phyloP scores from a whole-genome alignment of 306 rosid genomes.

The Canavalia gladiata region DNA sequence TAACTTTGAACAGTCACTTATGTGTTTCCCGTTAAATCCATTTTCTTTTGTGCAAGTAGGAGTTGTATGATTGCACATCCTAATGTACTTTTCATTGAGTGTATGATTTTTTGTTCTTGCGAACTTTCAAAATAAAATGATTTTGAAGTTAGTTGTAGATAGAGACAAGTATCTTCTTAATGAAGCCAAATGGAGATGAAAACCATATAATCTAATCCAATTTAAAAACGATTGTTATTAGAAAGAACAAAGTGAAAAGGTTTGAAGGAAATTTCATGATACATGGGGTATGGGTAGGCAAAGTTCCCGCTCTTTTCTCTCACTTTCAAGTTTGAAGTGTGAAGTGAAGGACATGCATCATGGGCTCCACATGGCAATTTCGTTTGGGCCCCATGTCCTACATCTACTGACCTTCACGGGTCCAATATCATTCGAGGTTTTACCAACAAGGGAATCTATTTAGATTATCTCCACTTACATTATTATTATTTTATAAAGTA shows the following conservation, averaged over 20 bases:
- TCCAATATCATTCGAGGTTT: conserved; percentile 30
- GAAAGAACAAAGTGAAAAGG: conserved; percentile 29
- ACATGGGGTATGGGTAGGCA: neutral
- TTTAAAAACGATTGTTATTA: neutral
- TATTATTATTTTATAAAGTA: neutral
- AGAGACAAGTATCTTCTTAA: conserved; percentile 4
- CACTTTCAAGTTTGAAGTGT: conserved; percentile 24
- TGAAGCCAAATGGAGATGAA: conserved; percentile 16
- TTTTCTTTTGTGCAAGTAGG: neutral
- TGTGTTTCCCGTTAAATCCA: neutral
- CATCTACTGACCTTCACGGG: conserved; percentile 43
- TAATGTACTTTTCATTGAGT: neutral
- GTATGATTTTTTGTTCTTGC: neutral
- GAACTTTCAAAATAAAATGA: conserved; percentile 40
- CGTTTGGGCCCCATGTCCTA: conserved; percentile 44
- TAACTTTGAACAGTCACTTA: neutral
- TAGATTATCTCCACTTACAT: conserved; percentile 1
- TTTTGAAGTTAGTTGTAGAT: conserved; percentile 22
- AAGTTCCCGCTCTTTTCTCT: conserved; percentile 27
- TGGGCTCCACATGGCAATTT: conserved; percentile 52
- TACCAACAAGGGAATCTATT: conserved; percentile 32
- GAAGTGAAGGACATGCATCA: conserved; percentile 47
- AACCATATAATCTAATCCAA: neutral
- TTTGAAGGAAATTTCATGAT: conserved; percentile 40
- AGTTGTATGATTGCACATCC: conserved; percentile 8